A percentile compares a stretch with the other conserved stretches of the same genome.
Conservation (phyloP, 23 red algal genomes). For the Agarophyton chilense region DNA sequence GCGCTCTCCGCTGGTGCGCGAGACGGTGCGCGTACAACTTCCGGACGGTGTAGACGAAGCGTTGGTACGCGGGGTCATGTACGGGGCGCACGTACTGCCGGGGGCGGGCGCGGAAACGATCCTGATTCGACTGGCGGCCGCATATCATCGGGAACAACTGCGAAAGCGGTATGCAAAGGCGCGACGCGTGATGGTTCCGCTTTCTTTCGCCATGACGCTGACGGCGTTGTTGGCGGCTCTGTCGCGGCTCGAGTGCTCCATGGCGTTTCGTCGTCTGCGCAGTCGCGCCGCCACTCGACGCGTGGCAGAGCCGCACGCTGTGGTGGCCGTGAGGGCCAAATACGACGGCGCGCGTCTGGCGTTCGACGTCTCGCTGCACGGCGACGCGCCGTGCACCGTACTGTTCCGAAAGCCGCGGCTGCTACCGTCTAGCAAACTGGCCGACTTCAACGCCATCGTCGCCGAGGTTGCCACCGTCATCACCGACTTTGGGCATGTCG, state of each 20-base stretch:
- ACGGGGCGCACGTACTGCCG: slow-evolving; percentile 40
- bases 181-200: slow-evolving; percentile 26
- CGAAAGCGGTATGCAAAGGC: not conserved
- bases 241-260: slow-evolving; percentile 37
- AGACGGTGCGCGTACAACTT: not conserved
- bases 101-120: slow-evolving; percentile 23
- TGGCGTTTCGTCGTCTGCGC: slow-evolving; percentile 1
- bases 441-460: slow-evolving; percentile 32
- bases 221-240: slow-evolving; percentile 37
- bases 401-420: slow-evolving; percentile 35
- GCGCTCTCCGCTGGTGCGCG: slow-evolving; percentile 19
- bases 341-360: slow-evolving; percentile 34
- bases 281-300: slow-evolving; percentile 15
- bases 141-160: slow-evolving; percentile 47
- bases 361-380: slow-evolving; percentile 46
- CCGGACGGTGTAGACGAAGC: slow-evolving; percentile 21
- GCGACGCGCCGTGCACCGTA: slow-evolving; percentile 49
- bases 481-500: slow-evolving; percentile 13
- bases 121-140: slow-evolving; percentile 47
- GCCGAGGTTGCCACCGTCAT: slow-evolving; percentile 7
- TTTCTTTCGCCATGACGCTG: slow-evolving; percentile 61
- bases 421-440: slow-evolving; percentile 22
- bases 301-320: slow-evolving; percentile 23
- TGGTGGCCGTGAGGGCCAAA: slow-evolving; percentile 24
- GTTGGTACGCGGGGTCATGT: slow-evolving; percentile 21